Conservation (phyloP, 768 basidiomycete species). For the Lyophyllum semitale region DNA sequence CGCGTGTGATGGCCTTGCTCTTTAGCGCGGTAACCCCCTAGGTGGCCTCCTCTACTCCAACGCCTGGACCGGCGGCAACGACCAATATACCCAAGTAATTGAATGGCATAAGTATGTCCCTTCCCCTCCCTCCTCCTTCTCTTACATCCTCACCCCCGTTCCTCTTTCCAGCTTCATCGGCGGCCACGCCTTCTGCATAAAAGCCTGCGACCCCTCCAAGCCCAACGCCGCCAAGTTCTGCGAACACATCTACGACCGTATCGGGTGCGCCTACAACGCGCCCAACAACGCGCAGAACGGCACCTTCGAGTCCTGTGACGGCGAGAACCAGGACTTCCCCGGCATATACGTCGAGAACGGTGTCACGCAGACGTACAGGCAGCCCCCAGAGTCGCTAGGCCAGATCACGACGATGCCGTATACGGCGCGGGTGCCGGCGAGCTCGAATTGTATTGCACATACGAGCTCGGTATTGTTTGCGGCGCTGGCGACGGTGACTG, state of each 20-base stretch:
- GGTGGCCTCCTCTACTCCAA: slow-evolving; percentile 22
- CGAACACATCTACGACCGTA: slow-evolving; percentile 64
- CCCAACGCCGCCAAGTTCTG: slow-evolving; percentile 46
- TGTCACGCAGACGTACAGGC: slow-evolving; percentile 34
- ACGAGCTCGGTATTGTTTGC: slow-evolving; percentile 16
- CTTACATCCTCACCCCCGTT: slow-evolving; percentile 12
- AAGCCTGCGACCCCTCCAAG: slow-evolving; percentile 56
- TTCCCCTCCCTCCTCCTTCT: slow-evolving; percentile 10
- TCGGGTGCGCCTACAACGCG: slow-evolving; percentile 62
- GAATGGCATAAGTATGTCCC: slow-evolving; percentile 56
- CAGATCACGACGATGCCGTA: slow-evolving; percentile 44
- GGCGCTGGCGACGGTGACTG: slow-evolving; percentile 16
- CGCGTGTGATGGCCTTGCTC: background rate
- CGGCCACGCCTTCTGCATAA: slow-evolving; percentile 52
- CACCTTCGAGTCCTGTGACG: slow-evolving; percentile 54
- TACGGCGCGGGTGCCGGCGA: slow-evolving; percentile 38
- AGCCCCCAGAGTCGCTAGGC: slow-evolving; percentile 46
- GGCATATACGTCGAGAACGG: slow-evolving; percentile 17
- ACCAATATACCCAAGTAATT: slow-evolving; percentile 47
- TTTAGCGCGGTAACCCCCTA: slow-evolving; percentile 16
- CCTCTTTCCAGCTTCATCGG: slow-evolving; percentile 52
- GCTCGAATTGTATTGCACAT: slow-evolving; percentile 33
- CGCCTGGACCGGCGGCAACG: slow-evolving; percentile 24
- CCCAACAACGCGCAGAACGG: slow-evolving; percentile 54
- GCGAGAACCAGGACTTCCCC: slow-evolving; percentile 46